Percentiles rank a stretch among this genome's conserved stretches.
Conservation (phyloP, 345 rosid genomes). For the Luvunga scandens region DNA sequence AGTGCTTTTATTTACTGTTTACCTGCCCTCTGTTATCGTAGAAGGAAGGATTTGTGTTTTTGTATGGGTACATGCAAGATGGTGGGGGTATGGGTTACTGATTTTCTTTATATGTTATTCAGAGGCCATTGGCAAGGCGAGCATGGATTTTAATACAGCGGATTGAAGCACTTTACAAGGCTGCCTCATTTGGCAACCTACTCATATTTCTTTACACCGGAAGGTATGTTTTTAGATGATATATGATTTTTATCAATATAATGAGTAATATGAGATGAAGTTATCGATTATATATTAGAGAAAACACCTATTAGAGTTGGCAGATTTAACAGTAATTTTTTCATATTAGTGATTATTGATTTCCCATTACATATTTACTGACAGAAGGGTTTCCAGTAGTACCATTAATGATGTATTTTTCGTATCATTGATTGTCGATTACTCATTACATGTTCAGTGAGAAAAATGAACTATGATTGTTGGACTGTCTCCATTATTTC, state of each 20-base stretch:
- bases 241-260: background rate
- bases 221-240: slow-evolving; percentile 43
- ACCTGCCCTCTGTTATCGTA: background rate
- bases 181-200: slow-evolving; percentile 86
- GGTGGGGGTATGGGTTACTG: background rate
- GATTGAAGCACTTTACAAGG: slow-evolving; percentile 83
- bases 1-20: background rate
- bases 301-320: background rate
- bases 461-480: background rate
- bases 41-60: background rate
- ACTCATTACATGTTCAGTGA: background rate
- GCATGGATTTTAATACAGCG: slow-evolving; percentile 78
- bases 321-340: background rate
- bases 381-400: background rate
- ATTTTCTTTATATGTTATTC: slow-evolving; percentile 16
- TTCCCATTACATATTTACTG: background rate
- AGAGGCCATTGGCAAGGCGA: slow-evolving; percentile 86
- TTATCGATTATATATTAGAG: background rate
- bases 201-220: slow-evolving; percentile 88
- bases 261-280: background rate
- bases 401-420: background rate
- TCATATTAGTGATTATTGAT: background rate
- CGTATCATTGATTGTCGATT: background rate
- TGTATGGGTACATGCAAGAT: background rate
- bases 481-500: background rate